phyloP scores from a whole-genome alignment of 441 rosid genomes.

The Brassica balearica region DNA sequence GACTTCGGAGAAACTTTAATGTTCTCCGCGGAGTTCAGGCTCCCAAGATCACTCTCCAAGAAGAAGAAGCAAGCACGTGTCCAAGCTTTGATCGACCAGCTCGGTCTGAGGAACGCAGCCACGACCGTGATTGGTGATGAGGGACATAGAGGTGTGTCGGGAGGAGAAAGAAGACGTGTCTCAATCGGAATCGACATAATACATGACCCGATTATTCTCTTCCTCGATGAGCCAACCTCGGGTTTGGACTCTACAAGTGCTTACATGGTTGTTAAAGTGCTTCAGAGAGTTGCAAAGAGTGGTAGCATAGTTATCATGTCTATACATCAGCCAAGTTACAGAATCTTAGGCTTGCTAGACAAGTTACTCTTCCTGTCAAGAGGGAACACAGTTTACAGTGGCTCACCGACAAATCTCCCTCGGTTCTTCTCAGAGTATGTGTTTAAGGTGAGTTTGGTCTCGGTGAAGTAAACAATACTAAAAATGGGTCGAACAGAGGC shows the following conservation, averaged over 20 bases:
- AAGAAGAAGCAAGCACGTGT: conserved; percentile 66
- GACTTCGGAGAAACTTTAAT: conserved; percentile 68
- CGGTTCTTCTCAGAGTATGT: conserved; percentile 53
- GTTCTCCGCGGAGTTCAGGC: conserved; percentile 82
- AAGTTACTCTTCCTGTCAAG: conserved; percentile 67
- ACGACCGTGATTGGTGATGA: conserved; percentile 80
- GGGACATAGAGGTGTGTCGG: conserved; percentile 79
- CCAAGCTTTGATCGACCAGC: conserved; percentile 73
- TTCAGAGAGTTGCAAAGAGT: conserved; percentile 81
- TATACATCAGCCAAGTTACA: conserved; percentile 76
- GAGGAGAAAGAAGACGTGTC: conserved; percentile 82
- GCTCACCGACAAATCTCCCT: conserved; percentile 53
- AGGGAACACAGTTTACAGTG: conserved; percentile 69
- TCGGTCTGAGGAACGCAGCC: conserved; percentile 65
- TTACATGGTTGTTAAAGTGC: conserved; percentile 77
- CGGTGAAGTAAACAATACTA: too few relatives aligned
- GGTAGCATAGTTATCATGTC: conserved; percentile 83
- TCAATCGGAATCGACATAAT: conserved; percentile 76
- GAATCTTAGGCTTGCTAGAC: conserved; percentile 68
- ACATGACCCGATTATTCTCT: conserved; percentile 75
- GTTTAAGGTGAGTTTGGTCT: too few relatives aligned
- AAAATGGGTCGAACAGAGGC: too few relatives aligned
- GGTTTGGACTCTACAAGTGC: conserved; percentile 83
- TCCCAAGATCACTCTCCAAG: conserved; percentile 66
- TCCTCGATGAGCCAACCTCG: conserved; percentile 80